phyloP scores from a whole-genome alignment of 352 stramenopile species.

The Albugo laibachii region DNA sequence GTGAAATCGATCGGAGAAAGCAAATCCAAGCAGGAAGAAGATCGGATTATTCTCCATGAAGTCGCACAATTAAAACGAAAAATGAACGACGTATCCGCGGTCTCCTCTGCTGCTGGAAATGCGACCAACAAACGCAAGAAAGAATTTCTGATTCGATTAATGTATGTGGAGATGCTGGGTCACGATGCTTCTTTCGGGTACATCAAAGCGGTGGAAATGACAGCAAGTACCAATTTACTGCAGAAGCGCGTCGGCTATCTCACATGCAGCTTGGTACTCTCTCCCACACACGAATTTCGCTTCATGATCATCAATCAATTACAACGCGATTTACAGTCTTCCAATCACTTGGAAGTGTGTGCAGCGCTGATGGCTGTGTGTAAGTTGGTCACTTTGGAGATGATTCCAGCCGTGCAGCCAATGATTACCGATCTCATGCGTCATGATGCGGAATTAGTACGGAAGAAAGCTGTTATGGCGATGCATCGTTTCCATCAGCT shows the following conservation, averaged over 20 bases:
- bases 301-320: slow-evolving; percentile 99
- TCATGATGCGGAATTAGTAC: slow-evolving; percentile 93
- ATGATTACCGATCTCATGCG: slow-evolving; percentile 92
- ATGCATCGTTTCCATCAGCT: slow-evolving; percentile 98
- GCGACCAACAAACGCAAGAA: slow-evolving; percentile 92
- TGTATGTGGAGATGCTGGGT: slow-evolving; percentile 99
- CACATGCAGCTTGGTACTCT: slow-evolving; percentile 87
- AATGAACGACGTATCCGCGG: slow-evolving; percentile 71
- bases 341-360: slow-evolving; percentile 87
- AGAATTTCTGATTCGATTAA: slow-evolving; percentile 97
- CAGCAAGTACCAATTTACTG: slow-evolving; percentile 91
- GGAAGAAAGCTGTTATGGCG: slow-evolving; percentile 98
- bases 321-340: slow-evolving; percentile 84
- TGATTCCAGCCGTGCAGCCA: slow-evolving; percentile 92
- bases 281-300: slow-evolving; percentile 96
- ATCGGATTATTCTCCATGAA: slow-evolving; percentile 97
- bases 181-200: slow-evolving; percentile 99
- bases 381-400: slow-evolving; percentile 94
- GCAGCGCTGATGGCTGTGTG: slow-evolving; percentile 90
- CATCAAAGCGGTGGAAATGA: slow-evolving; percentile 96
- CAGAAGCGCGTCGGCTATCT: slow-evolving; percentile 98
- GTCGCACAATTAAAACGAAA: slow-evolving; percentile 92
- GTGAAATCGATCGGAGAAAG: slow-evolving; percentile 99
- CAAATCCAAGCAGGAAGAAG: slow-evolving; percentile 99
- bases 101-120: slow-evolving; percentile 44